phyloP scores from a whole-genome alignment of 1,284 basidiomycete species.

The Tetrapyrgos nigripes region DNA sequence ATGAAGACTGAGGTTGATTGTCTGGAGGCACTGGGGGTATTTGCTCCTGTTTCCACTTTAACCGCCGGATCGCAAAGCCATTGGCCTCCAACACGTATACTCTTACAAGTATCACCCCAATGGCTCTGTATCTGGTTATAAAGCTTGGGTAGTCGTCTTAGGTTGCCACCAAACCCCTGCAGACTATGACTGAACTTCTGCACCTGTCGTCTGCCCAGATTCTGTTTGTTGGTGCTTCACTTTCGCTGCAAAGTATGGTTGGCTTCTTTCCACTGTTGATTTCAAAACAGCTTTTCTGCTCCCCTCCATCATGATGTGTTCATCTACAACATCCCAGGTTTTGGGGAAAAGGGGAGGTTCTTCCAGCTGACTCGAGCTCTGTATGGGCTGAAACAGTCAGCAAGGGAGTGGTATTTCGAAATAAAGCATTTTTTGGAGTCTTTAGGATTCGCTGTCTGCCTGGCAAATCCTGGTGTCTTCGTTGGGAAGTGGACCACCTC shows the following conservation, averaged over 20 bases:
- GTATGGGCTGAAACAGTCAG: conserved; percentile 40
- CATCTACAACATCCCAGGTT: conserved; percentile 34
- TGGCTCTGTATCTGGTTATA: conserved; percentile 31
- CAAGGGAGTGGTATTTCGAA: conserved; percentile 30
- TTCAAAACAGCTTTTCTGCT: no score
- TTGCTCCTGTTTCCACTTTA: not conserved
- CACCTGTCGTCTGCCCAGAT: conserved; percentile 36
- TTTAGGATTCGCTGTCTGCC: conserved; percentile 21
- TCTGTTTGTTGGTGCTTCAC: conserved; percentile 38
- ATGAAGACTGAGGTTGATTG: no score
- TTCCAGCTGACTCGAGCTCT: conserved; percentile 16
- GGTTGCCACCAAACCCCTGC: no score
- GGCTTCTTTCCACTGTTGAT: conserved; percentile 36
- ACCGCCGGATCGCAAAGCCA: not conserved
- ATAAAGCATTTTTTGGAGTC: conserved; percentile 20
- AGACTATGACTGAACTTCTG: conserved; percentile 41
- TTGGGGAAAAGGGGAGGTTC: conserved; percentile 5
- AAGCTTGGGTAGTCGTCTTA: conserved; percentile 40
- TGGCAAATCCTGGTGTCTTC: not conserved
- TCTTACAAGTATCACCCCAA: conserved; percentile 31
- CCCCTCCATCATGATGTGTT: conserved; percentile 33
- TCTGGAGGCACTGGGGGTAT: no score
- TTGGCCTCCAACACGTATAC: conserved; percentile 31
- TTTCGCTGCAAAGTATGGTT: conserved; percentile 27
- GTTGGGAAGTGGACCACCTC: not conserved